Conservation (phyloP, 2,329 filamentous ascomycete species). For the Trichophyton benhamiae region DNA sequence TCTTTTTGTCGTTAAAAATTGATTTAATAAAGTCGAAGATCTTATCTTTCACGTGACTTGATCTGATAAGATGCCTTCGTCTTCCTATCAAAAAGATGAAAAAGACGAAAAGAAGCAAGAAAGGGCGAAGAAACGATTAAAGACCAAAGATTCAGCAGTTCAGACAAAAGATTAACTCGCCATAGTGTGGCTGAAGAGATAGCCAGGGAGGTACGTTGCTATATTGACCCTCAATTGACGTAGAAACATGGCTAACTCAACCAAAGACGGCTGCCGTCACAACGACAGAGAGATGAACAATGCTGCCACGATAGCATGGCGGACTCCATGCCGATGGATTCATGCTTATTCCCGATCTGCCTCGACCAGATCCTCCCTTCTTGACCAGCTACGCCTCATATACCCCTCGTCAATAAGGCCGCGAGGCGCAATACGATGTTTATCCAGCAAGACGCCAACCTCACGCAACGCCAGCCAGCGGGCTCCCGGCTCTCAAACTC, state of each 20-base stretch:
- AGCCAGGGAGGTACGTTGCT: not conserved
- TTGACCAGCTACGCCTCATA: not conserved
- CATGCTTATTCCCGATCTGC: not conserved
- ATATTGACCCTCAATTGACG: too few species aligned
- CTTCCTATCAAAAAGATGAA: not conserved
- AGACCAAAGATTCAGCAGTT: not conserved
- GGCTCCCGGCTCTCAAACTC: slow-evolving; percentile 4
- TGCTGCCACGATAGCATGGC: slow-evolving; percentile 32
- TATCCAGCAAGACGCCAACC: not conserved
- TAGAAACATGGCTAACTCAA: too few species aligned
- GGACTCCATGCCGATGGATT: slow-evolving; percentile 22
- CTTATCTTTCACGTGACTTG: not conserved
- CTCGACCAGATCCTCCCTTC: not conserved
- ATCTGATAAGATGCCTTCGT: slow-evolving; percentile 1
- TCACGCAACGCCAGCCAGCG: not conserved
- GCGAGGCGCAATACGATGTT: not conserved
- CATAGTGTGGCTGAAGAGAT: not conserved
- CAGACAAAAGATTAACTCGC: not conserved
- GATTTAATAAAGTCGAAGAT: not conserved
- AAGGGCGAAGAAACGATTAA: not conserved
- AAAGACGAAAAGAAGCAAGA: not conserved
- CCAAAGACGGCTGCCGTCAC: not conserved
- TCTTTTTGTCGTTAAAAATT: not conserved
- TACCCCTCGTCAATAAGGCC: not conserved
- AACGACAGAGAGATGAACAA: slow-evolving; percentile 26